Evolutionary conservation across 768 basidiomycete species (phyloP), one percentile per base, ranked within the genome.

Genomic region (Pseudohyphozyma bogoriensis): DNA sequence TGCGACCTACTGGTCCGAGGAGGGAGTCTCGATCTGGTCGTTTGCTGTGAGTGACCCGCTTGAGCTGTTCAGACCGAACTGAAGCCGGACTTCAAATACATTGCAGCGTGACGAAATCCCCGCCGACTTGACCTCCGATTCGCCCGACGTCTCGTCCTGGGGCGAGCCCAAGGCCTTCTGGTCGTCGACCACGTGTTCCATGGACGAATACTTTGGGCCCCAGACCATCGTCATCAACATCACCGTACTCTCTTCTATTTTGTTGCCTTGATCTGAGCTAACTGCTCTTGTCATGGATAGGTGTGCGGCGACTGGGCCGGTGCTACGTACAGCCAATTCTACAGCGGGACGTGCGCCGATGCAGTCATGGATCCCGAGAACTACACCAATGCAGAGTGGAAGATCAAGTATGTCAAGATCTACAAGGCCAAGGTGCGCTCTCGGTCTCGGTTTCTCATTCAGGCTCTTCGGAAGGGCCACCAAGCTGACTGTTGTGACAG

Each of bases 321-420:
- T 22, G 40, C 60, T 18, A 54, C 44, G 13, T 55, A 28, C 47
- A 51, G 42, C 52, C 24, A 32, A 6, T 55, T 54, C 0, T 59
- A 32, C 55, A 33, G 44, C 15, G 63, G 63, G 11, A 47, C 55
- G 36, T 64, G 63, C 52, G 7, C 29, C 13, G 36, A 56, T 10
- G 49, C 50, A n/a, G 58, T 64, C 29, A 32, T 22, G 63, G 46
- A 64, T 26, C 50, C 55, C 20, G 36, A 16, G 22, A 79, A 78
- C 66, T 87, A 83, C 72, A 77, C 80, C 70, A 78, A 76, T 35
- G 84, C 84, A 1, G 85, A 83, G 74, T 89, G 87, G 66, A 86
- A 88, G 70, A 78, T 89, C 55, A 77, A 79, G 32, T 51, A 20
- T 8, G 50, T 51, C 50, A 51, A 51, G 50, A n/a, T n/a, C n/a